These are phyloP conservation scores for Umbilicaria muhlenbergii DNA, from an alignment of 495 filamentous ascomycete genomes.

Conservation along the genomic window DNA sequence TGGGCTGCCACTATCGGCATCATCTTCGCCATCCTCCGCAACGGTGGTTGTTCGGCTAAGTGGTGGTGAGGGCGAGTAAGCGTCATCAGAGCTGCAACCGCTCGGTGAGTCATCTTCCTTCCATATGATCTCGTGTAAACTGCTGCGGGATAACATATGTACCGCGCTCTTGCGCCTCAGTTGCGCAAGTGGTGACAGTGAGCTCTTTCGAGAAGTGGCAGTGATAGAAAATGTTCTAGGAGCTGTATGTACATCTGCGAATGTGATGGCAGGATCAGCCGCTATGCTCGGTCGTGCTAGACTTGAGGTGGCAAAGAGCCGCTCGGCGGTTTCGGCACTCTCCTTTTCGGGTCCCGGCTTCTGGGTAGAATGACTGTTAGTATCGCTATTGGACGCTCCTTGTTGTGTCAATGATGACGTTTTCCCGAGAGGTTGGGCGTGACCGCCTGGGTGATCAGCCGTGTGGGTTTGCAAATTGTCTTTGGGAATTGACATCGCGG, in stretches of 20 bases:
- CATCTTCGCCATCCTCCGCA: too few relatives aligned
- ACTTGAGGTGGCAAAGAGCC: too few relatives aligned
- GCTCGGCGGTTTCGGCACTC: background rate
- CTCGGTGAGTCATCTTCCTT: constrained; percentile 10
- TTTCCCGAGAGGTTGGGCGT: background rate
- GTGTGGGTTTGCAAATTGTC: background rate
- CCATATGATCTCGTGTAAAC: constrained; percentile 13
- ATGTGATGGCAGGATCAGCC: constrained; percentile 6
- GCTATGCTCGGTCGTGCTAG: background rate
- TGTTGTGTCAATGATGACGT: background rate
- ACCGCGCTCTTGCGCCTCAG: constrained; percentile 9
- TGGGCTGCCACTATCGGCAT: too few relatives aligned
- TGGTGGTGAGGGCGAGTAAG: too few relatives aligned
- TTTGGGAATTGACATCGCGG: too few relatives aligned
- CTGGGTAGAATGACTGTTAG: background rate
- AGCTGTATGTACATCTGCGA: constrained; percentile 6
- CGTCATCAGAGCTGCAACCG: background rate
- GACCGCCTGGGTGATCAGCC: background rate
- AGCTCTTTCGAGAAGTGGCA: background rate
- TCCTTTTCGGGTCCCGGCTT: background rate
- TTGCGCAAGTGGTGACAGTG: background rate
- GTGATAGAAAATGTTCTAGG: constrained; percentile 3
- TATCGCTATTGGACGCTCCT: background rate
- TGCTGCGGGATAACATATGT: constrained; percentile 8
- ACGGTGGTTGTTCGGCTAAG: too few relatives aligned